Base-by-base conservation (phyloP, 169 alveolate genomes). In the Cryptosporidium ubiquitum region DNA sequence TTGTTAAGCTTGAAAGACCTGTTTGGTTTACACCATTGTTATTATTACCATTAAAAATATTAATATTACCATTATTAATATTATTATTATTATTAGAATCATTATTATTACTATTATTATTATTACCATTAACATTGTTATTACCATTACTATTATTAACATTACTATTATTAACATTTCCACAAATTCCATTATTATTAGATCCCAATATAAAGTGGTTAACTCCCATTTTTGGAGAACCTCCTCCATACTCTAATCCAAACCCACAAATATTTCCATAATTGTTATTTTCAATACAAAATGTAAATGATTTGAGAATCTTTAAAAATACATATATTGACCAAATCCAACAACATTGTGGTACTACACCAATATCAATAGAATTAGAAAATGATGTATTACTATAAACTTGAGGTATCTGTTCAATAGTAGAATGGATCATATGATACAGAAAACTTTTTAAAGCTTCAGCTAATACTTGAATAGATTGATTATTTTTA, bases 341-440 rank as follows among this genome's bases (percentile, higher is more conserved):
- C 89, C 89, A 79, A 40, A 79, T 79, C 58, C 74, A 58, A 79
- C 68, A 61, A 79, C 85, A 73, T 55, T 61, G 89, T 60, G 64
- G 39, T n/a, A 42, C 31, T n/a, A 61, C 68, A 18, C 69, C 74
- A 26, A 40, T 79, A 44, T 79, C 39, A 42, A 60, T 23, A 16
- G 37, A 61, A 61, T 64, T 14, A 61, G 37, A 23, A 57, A 37
- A 44, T 16, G 89, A 37, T 44, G 61, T 42, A 16, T 35, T 35
- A 64, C 14, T 40, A n/a, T 40, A 74, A 42, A 44, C 55, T 23
- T 29, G 51, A 1, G 79, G 75, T 31, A 79, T 79, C 18, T 58
- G 71, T 16, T 61, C 66, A 60, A 64, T 61, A 69, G 84, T 69
- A 18, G 58, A 26, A 7, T 79, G 35, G 12, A 79, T 40, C 31